Evolutionary conservation across 2,329 filamentous ascomycete genomes (phyloP).

Genomic region (Claviceps sp.): DNA sequence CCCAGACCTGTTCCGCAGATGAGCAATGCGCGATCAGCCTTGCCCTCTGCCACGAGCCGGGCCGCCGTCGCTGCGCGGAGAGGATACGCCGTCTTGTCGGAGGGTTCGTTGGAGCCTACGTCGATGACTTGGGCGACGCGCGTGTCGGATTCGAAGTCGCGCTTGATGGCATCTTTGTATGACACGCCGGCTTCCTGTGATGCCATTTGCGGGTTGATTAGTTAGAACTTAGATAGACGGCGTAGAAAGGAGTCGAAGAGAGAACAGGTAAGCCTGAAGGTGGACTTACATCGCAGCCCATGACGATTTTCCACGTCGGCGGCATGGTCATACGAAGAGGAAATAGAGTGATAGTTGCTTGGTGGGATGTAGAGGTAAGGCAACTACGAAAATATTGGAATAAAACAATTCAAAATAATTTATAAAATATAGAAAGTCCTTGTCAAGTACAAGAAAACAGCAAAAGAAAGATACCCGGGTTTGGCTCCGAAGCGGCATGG

Average conservation of each 20-base stretch:
- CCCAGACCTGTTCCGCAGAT: conserved; percentile 82
- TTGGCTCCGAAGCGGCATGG: neutral
- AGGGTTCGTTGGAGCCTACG: conserved; percentile 52
- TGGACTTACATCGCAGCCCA: conserved; percentile 41
- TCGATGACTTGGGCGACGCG: conserved; percentile 58
- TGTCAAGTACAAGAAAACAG: neutral
- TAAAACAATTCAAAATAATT: neutral
- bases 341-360: neutral
- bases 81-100: conserved; percentile 72
- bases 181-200: conserved; percentile 54
- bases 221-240: neutral
- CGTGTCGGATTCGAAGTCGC: conserved; percentile 52
- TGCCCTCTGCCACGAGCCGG: conserved; percentile 43
- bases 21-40: conserved; percentile 63
- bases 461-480: neutral
- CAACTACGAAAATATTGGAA: neutral
- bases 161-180: conserved; percentile 70
- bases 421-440: neutral
- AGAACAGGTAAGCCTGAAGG: neutral
- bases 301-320: conserved; percentile 37
- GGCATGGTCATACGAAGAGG: conserved; percentile 21
- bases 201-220: neutral
- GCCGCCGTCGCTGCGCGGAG: conserved; percentile 65
- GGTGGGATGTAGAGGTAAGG: neutral
- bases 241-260: neutral